Conservation (phyloP, 352 stramenopile genomes). For the Pythium guiyangense region DNA sequence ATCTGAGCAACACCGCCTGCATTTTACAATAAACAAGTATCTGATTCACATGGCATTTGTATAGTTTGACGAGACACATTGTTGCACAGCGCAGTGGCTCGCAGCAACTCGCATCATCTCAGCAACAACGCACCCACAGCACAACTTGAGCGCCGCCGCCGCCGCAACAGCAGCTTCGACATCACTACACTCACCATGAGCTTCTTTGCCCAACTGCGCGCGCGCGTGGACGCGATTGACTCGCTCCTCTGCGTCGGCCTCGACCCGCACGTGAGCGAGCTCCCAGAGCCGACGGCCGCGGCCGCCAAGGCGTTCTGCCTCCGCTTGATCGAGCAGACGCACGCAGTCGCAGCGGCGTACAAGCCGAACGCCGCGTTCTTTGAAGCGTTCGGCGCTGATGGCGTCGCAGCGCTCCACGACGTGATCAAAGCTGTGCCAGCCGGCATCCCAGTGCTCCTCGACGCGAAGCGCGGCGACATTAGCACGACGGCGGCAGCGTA, state of each 20-base stretch:
- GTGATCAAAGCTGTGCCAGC: conserved; percentile 88
- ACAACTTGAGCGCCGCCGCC: too few species aligned
- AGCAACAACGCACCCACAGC: too few species aligned
- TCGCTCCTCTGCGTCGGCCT: conserved; percentile 98
- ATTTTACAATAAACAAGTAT: too few species aligned
- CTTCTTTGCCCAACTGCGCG: conserved; percentile 89
- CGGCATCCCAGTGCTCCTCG: conserved; percentile 95
- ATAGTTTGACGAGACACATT: too few species aligned
- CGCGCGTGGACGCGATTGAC: conserved; percentile 86
- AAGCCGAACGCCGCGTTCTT: conserved; percentile 99
- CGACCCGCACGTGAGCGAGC: conserved; percentile 91
- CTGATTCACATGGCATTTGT: too few species aligned
- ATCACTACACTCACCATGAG: conserved; percentile 19
- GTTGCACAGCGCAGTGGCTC: too few species aligned
- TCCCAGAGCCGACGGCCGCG: conserved; percentile 76
- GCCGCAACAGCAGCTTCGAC: too few species aligned
- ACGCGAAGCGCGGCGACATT: conserved; percentile 99
- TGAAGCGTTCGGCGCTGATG: conserved; percentile 88
- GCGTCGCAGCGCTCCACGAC: conserved; percentile 85
- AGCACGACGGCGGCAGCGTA: conserved; percentile 96
- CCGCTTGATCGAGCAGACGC: conserved; percentile 93
- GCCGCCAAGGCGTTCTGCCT: conserved; percentile 94
- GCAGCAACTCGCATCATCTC: too few species aligned
- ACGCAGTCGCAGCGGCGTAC: conserved; percentile 92
- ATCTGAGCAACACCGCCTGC: too few species aligned